Evolutionary conservation across 352 stramenopile genomes (phyloP).

Genomic region (Hyaloperonospora arabidopsidis): DNA sequence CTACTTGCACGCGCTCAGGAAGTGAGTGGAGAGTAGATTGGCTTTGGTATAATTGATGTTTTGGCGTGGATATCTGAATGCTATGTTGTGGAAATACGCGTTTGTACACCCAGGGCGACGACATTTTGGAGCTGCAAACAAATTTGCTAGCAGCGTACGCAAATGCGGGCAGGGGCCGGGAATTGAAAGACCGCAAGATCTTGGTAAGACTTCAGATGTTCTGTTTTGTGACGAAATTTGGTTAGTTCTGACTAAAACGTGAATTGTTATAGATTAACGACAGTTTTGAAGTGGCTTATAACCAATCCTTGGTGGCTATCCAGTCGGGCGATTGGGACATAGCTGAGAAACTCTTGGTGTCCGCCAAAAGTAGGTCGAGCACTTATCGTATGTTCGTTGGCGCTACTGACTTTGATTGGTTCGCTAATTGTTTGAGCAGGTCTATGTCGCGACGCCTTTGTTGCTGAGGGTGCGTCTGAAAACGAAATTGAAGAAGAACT

Average conservation of each 20-base stretch:
- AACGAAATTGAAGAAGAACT: conserved; percentile 66
- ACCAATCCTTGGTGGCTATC: conserved; percentile 79
- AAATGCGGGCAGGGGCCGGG: conserved; percentile 43
- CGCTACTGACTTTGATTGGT: not conserved
- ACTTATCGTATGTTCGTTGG: not conserved
- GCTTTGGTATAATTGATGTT: not conserved
- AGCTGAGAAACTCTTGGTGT: conserved; percentile 38
- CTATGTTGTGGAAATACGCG: not conserved
- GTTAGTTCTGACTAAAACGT: conserved; percentile 7
- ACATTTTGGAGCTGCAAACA: conserved; percentile 68
- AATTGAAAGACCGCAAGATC: conserved; percentile 48
- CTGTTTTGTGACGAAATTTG: not conserved
- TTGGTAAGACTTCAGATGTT: conserved; percentile 21
- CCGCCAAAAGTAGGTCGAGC: conserved; percentile 49
- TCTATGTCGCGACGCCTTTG: conserved; percentile 57
- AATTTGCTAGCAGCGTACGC: conserved; percentile 72
- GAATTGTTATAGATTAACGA: conserved; percentile 43
- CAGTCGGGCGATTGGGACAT: conserved; percentile 46
- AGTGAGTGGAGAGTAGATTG: conserved; percentile 8
- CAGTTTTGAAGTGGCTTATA: conserved; percentile 76
- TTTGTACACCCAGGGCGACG: conserved; percentile 29
- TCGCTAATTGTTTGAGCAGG: conserved; percentile 25
- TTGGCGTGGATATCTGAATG: not conserved
- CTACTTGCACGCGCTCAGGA: conserved; percentile 40
- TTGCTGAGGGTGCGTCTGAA: conserved; percentile 41